Evolutionary conservation across 495 filamentous ascomycete species (phyloP), one percentile per base, ranked within the genome.

Genomic region (Penicillium psychrofluorescens): DNA sequence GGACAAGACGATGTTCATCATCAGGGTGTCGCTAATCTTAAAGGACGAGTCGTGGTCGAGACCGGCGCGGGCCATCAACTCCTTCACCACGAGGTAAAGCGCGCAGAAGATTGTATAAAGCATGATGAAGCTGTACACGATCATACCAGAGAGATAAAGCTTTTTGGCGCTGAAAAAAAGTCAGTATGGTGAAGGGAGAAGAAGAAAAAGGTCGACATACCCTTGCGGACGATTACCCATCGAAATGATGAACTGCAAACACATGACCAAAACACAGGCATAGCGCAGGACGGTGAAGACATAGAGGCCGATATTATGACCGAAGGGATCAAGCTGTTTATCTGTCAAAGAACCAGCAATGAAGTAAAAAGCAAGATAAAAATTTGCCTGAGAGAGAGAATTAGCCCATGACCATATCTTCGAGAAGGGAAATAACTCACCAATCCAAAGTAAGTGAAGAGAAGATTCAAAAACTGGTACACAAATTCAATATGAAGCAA

Each of bases 311-410:
- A 91, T 83, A 45, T 83, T 75, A 58, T 91, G 80, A 15, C 88
- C 88, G 51, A 97, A 97, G 1, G 94, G 94, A 66, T 97, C 91
- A 48, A 95, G 70, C 30, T 69, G 71, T 0, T 78, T 63, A 53
- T 97, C 88, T 6, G 84, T 79, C 11, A 99, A 77, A n/a, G 90
- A 94, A 33, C 94, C 94, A 36, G 90, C 89, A 58, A 97, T 88
- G 75, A 97, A 97, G 77, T 89, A 97, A 65, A 99, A 99, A 49
- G 89, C 92, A 40, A 99, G 79, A 60, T 97, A 99, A 69, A 97
- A 99, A 64, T 99, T 99, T 55, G 92, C 91, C 79, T 81, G 22
- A 11, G 2, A 8, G 9, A 29, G 43, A 6, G 4, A 22, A 22
- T 44, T 32, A 51, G 52, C 27, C 10, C 11, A 15, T 4, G 22